Conservation (phyloP, 78 protist species). For the Bigelowiella natans region DNA sequence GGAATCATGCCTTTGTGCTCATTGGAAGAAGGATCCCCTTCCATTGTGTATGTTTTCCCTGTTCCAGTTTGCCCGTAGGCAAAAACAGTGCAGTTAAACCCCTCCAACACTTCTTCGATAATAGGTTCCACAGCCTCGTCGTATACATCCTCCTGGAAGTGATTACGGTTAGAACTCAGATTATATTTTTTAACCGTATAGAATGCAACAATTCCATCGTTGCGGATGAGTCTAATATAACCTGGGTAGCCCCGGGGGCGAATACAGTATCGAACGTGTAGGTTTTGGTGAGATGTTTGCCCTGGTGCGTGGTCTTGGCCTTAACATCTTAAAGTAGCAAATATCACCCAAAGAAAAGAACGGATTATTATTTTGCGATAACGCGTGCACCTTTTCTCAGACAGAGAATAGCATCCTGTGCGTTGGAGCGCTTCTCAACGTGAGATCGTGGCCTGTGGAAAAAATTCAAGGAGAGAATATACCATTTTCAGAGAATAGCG, state of each 20-base stretch:
- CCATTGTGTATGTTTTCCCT: constrained; percentile 10
- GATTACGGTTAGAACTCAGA: neutral
- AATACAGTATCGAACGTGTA: neutral
- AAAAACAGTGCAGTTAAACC: constrained; percentile 4
- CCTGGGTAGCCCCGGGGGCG: neutral
- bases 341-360: no score
- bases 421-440: neutral
- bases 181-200: no score
- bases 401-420: neutral
- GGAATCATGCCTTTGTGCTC: constrained; percentile 15
- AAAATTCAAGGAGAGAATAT: no score
- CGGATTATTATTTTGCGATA: no score
- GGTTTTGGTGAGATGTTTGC: neutral
- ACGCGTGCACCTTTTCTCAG: neutral
- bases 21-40: neutral
- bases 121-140: neutral
- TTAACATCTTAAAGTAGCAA: neutral
- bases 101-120: neutral
- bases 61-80: constrained; percentile 14
- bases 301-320: neutral
- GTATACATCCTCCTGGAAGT: neutral
- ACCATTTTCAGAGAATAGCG: no score
- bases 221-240: no score
- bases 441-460: neutral
- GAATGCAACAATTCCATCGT: no score